Conservation (phyloP, 768 basidiomycete species). For the Pulveroboletus ravenelii region DNA sequence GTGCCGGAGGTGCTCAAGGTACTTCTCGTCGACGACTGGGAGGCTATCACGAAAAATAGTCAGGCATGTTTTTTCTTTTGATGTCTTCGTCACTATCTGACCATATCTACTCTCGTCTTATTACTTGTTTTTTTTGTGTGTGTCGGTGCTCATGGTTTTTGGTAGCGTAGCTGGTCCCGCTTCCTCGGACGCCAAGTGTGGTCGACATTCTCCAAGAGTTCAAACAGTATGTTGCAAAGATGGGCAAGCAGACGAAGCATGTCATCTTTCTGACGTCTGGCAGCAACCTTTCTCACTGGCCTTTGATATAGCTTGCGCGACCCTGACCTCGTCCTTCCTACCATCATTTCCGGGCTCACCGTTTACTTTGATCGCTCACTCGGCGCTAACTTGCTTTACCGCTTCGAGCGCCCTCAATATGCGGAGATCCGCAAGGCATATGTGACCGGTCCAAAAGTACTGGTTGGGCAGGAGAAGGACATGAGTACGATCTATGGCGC, state of each 20-base stretch:
- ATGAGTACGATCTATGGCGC: conserved; percentile 93
- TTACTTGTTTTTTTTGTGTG: background rate
- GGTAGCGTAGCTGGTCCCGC: conserved; percentile 63
- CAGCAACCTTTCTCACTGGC: background rate
- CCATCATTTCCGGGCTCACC: conserved; percentile 78
- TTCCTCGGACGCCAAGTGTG: conserved; percentile 80
- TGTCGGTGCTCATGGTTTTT: background rate
- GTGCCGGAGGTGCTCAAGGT: conserved; percentile 90
- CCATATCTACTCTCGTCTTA: background rate
- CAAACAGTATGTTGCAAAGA: conserved; percentile 52
- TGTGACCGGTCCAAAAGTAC: conserved; percentile 68
- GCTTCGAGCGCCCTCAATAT: conserved; percentile 94
- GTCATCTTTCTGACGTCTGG: conserved; percentile 14
- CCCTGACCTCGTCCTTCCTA: conserved; percentile 64
- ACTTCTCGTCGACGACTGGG: conserved; percentile 95
- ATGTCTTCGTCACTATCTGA: background rate
- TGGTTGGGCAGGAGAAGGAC: conserved; percentile 66
- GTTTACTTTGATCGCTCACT: conserved; percentile 93
- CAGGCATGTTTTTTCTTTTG: conserved; percentile 49
- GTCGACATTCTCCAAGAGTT: conserved; percentile 75
- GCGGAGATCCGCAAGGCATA: conserved; percentile 69
- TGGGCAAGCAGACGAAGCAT: conserved; percentile 45
- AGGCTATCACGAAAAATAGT: conserved; percentile 90
- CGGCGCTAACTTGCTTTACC: conserved; percentile 86
- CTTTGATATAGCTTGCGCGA: conserved; percentile 52